These are phyloP conservation scores for Boletellus sp. DNA, from an alignment of 1,284 basidiomycete species.

Conservation along the genomic window DNA sequence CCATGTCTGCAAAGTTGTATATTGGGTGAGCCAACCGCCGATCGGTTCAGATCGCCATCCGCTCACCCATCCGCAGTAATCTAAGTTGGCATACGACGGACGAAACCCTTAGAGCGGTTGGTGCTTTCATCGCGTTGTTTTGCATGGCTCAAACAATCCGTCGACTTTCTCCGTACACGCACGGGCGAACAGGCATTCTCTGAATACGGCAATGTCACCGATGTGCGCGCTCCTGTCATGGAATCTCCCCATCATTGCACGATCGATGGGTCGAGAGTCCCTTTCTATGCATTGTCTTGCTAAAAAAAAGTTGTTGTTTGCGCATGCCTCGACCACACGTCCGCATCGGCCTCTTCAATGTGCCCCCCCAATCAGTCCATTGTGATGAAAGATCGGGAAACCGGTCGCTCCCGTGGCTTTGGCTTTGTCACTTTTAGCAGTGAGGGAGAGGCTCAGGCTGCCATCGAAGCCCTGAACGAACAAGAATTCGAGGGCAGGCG, in stretches of 20 bases:
- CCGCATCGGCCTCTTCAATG: constrained; percentile 6
- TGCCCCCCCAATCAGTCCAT: constrained; percentile 58
- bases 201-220: constrained; percentile 59
- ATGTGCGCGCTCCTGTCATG: constrained; percentile 59
- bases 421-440: constrained; percentile 83
- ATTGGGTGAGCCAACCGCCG: constrained; percentile 66
- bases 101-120: constrained; percentile 76
- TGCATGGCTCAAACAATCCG: constrained; percentile 23
- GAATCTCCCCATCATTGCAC: constrained; percentile 39
- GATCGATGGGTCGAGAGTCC: constrained; percentile 32
- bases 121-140: constrained; percentile 43
- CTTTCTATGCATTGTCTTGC: constrained; percentile 25
- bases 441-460: constrained; percentile 66
- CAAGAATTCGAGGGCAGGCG: constrained; percentile 91
- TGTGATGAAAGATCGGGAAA: constrained; percentile 97
- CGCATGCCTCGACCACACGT: constrained; percentile 22
- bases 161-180: not conserved
- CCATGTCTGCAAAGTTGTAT: constrained; percentile 78
- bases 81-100: constrained; percentile 90
- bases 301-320: constrained; percentile 29
- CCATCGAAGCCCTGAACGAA: constrained; percentile 80
- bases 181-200: constrained; percentile 55
- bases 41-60: constrained; percentile 15
- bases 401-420: constrained; percentile 93
- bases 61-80: constrained; percentile 51